Evolutionary conservation across 495 filamentous ascomycete genomes (phyloP).

Genomic region (Penicillium bialowiezense): DNA sequence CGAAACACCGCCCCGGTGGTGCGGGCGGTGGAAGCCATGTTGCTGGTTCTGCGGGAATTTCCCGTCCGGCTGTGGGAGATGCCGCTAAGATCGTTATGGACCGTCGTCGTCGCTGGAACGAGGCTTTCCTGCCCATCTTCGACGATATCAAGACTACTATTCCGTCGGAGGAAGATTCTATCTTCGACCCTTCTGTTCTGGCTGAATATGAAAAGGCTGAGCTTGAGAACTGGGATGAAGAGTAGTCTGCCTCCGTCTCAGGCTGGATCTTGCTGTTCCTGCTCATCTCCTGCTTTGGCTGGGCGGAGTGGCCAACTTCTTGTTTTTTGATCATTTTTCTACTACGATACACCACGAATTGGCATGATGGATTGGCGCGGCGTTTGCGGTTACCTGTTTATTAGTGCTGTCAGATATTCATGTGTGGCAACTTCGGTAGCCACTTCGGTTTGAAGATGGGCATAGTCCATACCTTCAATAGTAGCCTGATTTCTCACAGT

Average conservation of each 20-base stretch:
- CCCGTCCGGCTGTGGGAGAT: conserved; percentile 85
- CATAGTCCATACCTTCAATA: background rate
- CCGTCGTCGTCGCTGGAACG: conserved; percentile 78
- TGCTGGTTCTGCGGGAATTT: conserved; percentile 46
- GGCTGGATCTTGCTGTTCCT: conserved; percentile 3
- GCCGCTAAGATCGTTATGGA: conserved; percentile 88
- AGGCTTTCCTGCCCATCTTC: conserved; percentile 83
- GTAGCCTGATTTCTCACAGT: background rate
- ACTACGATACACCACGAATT: conserved; percentile 18
- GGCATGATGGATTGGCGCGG: conserved; percentile 19
- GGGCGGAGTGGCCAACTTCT: too few species aligned
- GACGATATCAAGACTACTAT: conserved; percentile 65
- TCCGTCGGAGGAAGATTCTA: conserved; percentile 51
- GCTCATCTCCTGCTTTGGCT: background rate
- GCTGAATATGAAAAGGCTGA: conserved; percentile 62
- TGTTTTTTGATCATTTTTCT: background rate
- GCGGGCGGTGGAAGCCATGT: conserved; percentile 53
- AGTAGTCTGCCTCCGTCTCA: conserved; percentile 18
- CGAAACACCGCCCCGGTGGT: conserved; percentile 69
- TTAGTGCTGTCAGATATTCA: conserved; percentile 2
- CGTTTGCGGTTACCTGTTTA: conserved; percentile 16
- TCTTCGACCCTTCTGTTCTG: conserved; percentile 63
- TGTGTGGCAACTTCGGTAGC: background rate
- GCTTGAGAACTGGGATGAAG: conserved; percentile 73
- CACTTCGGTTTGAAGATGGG: background rate